Percentiles rank a stretch among this genome's conserved stretches.
These are phyloP conservation scores for Bisporella sp. DNA, from an alignment of 2,329 filamentous ascomycete species.

Conservation along the genomic window DNA sequence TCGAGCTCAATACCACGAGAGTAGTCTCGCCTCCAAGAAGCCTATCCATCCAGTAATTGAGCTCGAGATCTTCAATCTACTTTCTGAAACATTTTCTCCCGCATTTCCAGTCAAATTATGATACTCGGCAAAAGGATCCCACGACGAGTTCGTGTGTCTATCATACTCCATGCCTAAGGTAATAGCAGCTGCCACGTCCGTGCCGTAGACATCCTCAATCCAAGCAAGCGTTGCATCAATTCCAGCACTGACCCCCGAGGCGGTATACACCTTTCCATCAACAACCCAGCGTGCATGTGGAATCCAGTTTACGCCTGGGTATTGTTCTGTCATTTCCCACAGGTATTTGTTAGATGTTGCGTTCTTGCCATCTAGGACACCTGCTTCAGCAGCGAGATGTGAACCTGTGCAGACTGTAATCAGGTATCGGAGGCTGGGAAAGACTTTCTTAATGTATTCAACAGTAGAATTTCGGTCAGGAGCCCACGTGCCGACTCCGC, in stretches of 20 bases:
- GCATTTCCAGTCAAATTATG: no score
- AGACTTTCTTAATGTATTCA: not conserved
- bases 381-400: not conserved
- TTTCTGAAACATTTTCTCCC: no score
- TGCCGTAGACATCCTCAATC: not conserved
- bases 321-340: not conserved
- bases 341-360: not conserved
- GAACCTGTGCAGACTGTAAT: not conserved
- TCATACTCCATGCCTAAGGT: not conserved
- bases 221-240: not conserved
- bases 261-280: not conserved
- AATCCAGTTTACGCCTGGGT: not conserved
- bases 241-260: not conserved
- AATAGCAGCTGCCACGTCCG: not conserved
- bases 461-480: not conserved
- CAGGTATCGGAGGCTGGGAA: not conserved
- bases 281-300: not conserved
- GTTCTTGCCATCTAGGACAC: not conserved
- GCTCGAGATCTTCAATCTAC: no score
- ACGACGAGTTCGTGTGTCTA: not conserved
- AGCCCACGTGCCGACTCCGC: not conserved
- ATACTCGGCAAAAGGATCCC: not conserved
- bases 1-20: no score
- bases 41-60: no score
- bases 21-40: no score